A percentile compares a stretch with the other conserved stretches of the same genome.
phyloP scores from a whole-genome alignment of 495 filamentous ascomycete species.

The Penicillium odoratum region DNA sequence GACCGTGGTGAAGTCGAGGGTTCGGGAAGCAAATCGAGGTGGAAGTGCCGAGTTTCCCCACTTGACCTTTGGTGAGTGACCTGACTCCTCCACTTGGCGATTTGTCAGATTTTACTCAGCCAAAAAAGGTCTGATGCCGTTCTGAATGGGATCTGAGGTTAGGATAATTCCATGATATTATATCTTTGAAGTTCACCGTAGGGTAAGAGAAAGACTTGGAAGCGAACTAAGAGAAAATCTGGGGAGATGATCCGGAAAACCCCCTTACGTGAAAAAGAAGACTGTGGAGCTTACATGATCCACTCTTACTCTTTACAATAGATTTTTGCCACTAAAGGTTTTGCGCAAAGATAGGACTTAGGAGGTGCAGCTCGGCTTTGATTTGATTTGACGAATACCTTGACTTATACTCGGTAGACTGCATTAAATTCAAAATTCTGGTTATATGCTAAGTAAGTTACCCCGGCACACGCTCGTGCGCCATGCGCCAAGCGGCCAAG shows the following conservation, averaged over 20 bases:
- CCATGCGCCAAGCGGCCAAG: too few relatives aligned
- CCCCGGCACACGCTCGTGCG: too few relatives aligned
- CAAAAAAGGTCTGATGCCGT: not conserved
- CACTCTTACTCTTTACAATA: not conserved
- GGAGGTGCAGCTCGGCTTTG: not conserved
- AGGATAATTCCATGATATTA: not conserved
- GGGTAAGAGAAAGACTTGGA: too few relatives aligned
- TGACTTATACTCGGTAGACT: not conserved
- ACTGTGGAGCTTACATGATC: constrained; percentile 1
- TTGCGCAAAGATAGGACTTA: not conserved
- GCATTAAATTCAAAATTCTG: not conserved
- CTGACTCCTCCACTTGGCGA: constrained; percentile 17
- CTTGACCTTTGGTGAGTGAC: not conserved
- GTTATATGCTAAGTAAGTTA: not conserved
- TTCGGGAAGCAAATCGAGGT: constrained; percentile 20
- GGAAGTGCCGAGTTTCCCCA: constrained; percentile 28
- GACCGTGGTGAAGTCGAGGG: not conserved
- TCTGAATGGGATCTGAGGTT: not conserved
- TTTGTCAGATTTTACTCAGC: constrained; percentile 33
- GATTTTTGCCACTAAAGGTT: not conserved
- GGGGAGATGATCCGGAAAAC: constrained; percentile 4
- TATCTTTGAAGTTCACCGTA: not conserved
- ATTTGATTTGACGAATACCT: not conserved
- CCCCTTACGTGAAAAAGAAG: not conserved
- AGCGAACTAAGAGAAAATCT: not conserved